phyloP scores from a whole-genome alignment of 2,329 filamentous ascomycete species.

The Fusarium falciforme region DNA sequence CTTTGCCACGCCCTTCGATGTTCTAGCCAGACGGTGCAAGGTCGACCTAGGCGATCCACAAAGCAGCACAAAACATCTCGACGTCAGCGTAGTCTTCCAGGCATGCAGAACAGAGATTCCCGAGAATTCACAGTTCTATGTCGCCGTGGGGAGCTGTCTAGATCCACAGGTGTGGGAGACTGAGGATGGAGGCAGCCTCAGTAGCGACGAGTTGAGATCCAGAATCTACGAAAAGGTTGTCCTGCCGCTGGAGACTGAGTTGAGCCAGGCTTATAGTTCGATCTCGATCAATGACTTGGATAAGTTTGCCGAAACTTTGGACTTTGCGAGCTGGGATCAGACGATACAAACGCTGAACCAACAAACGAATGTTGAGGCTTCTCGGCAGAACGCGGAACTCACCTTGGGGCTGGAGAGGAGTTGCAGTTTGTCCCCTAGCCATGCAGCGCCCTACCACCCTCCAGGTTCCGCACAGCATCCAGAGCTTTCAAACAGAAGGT shows the following conservation, averaged over 20 bases:
- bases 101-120: conserved; percentile 11
- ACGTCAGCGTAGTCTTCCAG: conserved; percentile 8
- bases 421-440: not conserved
- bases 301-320: not conserved
- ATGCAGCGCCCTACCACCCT: not conserved
- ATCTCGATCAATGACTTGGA: conserved; percentile 13
- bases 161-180: conserved; percentile 9
- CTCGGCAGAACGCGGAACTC: not conserved
- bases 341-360: conserved; percentile 4
- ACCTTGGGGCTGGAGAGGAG: not conserved
- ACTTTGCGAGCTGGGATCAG: conserved; percentile 17
- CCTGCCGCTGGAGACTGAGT: conserved; percentile 2
- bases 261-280: conserved; percentile 8
- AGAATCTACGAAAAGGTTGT: conserved; percentile 17
- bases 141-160: conserved; percentile 10
- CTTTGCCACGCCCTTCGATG: conserved; percentile 10
- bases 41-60: not conserved
- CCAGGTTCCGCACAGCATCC: not conserved
- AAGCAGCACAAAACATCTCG: not conserved
- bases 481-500: not conserved
- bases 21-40: conserved; percentile 1
- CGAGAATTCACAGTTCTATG: conserved; percentile 11
- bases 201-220: not conserved
- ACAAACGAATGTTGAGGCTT: not conserved
- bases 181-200: not conserved